phyloP scores from a whole-genome alignment of 176 grass and related monocot genomes.

The Oropetium thomaeum region DNA sequence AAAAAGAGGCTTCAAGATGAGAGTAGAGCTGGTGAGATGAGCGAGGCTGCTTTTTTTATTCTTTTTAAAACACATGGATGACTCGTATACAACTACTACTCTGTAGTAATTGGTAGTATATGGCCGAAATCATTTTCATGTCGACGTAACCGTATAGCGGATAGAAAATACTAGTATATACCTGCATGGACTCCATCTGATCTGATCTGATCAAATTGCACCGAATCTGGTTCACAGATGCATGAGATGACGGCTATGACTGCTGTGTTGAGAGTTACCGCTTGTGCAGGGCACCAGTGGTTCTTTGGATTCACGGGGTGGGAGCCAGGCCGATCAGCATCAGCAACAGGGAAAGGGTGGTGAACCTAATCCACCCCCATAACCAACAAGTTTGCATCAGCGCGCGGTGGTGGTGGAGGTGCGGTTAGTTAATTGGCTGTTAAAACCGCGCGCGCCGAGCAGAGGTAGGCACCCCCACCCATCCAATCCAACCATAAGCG shows the following conservation, averaged over 20 bases:
- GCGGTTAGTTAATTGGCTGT: slow-evolving; percentile 43
- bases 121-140: slow-evolving; percentile 3
- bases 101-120: background rate
- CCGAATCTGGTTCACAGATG: background rate
- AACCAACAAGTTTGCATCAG: slow-evolving; percentile 22
- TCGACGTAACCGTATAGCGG: slow-evolving; percentile 1
- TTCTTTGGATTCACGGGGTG: background rate
- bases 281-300: slow-evolving; percentile 4
- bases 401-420: slow-evolving; percentile 19
- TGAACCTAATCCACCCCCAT: slow-evolving; percentile 24
- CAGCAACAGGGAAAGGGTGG: slow-evolving; percentile 9
- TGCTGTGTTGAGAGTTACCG: background rate
- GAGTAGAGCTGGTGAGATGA: slow-evolving; percentile 40
- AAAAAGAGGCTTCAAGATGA: slow-evolving; percentile 6
- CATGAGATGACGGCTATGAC: background rate
- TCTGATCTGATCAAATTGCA: background rate
- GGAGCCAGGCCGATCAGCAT: background rate
- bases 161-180: background rate
- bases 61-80: slow-evolving; percentile 11
- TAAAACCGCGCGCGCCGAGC: slow-evolving; percentile 17
- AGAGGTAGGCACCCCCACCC: slow-evolving; percentile 31
- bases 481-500: slow-evolving; percentile 13
- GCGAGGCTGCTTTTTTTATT: background rate
- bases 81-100: slow-evolving; percentile 31
- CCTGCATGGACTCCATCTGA: background rate